These are phyloP conservation scores for Alternaria postmessia DNA, from an alignment of 2,329 filamentous ascomycete species.

Conservation along the genomic window DNA sequence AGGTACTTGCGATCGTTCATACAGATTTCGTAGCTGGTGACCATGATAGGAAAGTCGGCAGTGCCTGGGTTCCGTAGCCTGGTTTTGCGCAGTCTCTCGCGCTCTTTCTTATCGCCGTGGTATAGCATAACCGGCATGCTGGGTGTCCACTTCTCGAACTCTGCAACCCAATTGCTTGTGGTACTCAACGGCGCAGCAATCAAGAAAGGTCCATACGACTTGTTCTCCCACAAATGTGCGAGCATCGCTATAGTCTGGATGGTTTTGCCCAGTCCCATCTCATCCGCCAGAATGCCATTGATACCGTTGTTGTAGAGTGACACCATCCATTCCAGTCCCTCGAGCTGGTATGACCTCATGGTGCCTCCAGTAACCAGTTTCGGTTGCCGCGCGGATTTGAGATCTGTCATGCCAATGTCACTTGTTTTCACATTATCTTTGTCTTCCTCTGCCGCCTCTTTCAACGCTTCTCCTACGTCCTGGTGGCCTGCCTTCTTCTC, in stretches of 20 bases:
- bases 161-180: conserved; percentile 93
- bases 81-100: conserved; percentile 78
- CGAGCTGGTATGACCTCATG: conserved; percentile 94
- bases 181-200: conserved; percentile 92
- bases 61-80: conserved; percentile 74
- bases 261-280: conserved; percentile 95
- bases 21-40: conserved; percentile 96
- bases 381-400: conserved; percentile 86
- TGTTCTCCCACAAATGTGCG: conserved; percentile 85
- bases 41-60: conserved; percentile 84
- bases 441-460: conserved; percentile 65
- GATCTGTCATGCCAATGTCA: conserved; percentile 70
- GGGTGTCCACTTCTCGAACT: conserved; percentile 91
- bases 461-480: conserved; percentile 65
- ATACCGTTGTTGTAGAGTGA: conserved; percentile 86
- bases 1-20: conserved; percentile 86
- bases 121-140: conserved; percentile 89
- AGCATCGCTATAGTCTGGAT: conserved; percentile 89
- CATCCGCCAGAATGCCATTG: conserved; percentile 89
- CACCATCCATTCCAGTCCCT: conserved; percentile 92
- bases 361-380: conserved; percentile 83
- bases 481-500: conserved; percentile 61
- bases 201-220: conserved; percentile 86
- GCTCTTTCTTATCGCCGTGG: conserved; percentile 81
- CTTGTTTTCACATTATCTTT: conserved; percentile 66